phyloP scores from a whole-genome alignment of 108 stramenopile genomes.

The Skeletonema tropicum region DNA sequence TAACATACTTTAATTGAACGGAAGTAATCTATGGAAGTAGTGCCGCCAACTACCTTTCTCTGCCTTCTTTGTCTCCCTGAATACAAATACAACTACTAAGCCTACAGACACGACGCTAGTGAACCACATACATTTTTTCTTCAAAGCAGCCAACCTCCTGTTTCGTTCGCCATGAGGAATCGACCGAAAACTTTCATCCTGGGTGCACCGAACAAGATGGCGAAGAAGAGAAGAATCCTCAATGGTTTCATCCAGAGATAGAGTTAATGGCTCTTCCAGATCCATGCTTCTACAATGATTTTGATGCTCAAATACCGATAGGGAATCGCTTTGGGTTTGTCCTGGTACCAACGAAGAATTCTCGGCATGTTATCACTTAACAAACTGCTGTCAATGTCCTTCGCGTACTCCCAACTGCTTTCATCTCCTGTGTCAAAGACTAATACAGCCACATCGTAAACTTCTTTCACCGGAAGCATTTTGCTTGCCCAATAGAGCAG shows the following conservation, averaged over 20 bases:
- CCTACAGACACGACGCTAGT: slow-evolving; percentile 74
- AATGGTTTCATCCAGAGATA: slow-evolving; percentile 48
- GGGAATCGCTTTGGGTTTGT: slow-evolving; percentile 4
- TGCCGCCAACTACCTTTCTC: slow-evolving; percentile 13
- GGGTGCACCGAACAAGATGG: slow-evolving; percentile 60
- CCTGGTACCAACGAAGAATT: slow-evolving; percentile 65
- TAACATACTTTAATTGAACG: not conserved
- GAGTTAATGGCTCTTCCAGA: slow-evolving; percentile 66
- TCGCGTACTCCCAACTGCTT: slow-evolving; percentile 63
- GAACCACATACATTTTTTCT: slow-evolving; percentile 74
- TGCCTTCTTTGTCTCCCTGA: slow-evolving; percentile 24
- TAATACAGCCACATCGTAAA: slow-evolving; percentile 69
- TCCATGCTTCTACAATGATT: slow-evolving; percentile 66
- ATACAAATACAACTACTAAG: slow-evolving; percentile 56
- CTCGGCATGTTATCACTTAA: slow-evolving; percentile 69
- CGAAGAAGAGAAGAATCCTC: slow-evolving; percentile 39
- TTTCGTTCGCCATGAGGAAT: slow-evolving; percentile 73
- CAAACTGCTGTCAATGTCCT: slow-evolving; percentile 55
- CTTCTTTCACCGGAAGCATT: slow-evolving; percentile 13
- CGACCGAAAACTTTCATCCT: slow-evolving; percentile 49
- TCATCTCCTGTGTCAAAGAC: slow-evolving; percentile 64
- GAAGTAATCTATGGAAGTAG: not conserved
- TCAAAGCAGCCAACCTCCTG: slow-evolving; percentile 52
- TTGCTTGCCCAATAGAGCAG: slow-evolving; percentile 33
- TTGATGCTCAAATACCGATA: slow-evolving; percentile 19